Conservation (phyloP, 2,329 filamentous ascomycete genomes). For the Venturia aucupariae region DNA sequence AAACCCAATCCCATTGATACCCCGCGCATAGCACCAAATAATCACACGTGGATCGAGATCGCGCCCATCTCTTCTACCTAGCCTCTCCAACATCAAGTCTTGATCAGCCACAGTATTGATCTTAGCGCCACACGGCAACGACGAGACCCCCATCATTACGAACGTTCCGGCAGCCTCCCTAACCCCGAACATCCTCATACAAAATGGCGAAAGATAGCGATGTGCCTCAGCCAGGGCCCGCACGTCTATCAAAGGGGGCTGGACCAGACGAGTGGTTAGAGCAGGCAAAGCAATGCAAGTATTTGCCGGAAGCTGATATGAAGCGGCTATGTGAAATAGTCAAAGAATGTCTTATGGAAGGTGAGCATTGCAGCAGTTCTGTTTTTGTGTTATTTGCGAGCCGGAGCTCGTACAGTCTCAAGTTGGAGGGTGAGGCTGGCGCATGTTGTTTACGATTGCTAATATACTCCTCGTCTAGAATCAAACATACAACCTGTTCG, state of each 20-base stretch:
- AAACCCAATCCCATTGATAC: background rate
- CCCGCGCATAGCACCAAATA: background rate
- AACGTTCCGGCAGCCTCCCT: background rate
- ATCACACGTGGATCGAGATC: background rate
- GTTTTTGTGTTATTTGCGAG: background rate
- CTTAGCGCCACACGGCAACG: slow-evolving; percentile 1
- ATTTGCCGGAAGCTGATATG: slow-evolving; percentile 92
- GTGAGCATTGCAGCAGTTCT: slow-evolving; percentile 36
- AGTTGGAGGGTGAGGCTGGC: background rate
- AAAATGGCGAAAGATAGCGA: slow-evolving; percentile 45
- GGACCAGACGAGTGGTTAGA: slow-evolving; percentile 94
- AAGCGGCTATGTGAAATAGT: slow-evolving; percentile 98
- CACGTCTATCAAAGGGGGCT: slow-evolving; percentile 71
- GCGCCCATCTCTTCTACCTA: background rate
- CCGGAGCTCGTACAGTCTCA: background rate
- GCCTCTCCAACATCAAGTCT: background rate
- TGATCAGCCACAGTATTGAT: background rate
- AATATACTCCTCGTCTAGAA: slow-evolving; percentile 45
- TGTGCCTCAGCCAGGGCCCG: slow-evolving; percentile 84
- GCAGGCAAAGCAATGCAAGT: slow-evolving; percentile 94
- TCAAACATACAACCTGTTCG: slow-evolving; percentile 98
- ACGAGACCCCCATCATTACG: background rate
- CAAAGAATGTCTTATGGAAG: slow-evolving; percentile 98
- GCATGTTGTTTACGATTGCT: slow-evolving; percentile 4
- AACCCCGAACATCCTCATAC: background rate